Base-by-base conservation (phyloP, 257 asterid genomes). In the Ballota nigra region DNA sequence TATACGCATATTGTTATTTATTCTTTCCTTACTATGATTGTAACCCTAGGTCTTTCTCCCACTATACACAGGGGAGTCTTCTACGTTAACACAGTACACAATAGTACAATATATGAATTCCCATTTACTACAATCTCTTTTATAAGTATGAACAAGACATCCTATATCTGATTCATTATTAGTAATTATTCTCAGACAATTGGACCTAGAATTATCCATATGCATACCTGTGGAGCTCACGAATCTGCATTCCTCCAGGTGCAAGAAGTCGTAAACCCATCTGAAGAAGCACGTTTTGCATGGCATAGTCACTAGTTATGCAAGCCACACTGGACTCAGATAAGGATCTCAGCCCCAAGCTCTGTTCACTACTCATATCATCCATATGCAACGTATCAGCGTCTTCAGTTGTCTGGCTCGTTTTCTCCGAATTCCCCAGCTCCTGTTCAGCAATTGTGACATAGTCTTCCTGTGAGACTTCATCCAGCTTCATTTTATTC, bases 201-300 rank as follows among this genome's bases (percentile, higher is more conserved):
- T 23, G 43, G n/a, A 77, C 20, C 53, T 16, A 26, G 33, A 47
- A 18, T 13, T 19, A 41, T 43, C 70, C 70, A 51, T 57, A 60
- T 18, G 12, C 71, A 65, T 77, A 92, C 99, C 96, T 84, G 79
- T 92, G 96, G 67, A 95, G 88, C 88, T 95, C 97, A 29, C 94
- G 98, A 60, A 95, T 95, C 83, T 95, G 99, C 93, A 88, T 92
- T 77, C 99, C 99, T 71, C 97, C 99, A 65, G 98, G 98, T 16
- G 99, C 99, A 71, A 95, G 81, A 73, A 95, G 95, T 56, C 98
- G 88, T 77, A 95, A 77, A 66, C 97, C 98, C 86, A 95, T 88
- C 89, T 92, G 99, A 69, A 95, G 92, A 38, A 95, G 85, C 79
- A 95, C 99, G 78, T 95, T 95, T 84, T 95, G 99, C 98, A 95